Evolutionary conservation across 2,329 filamentous ascomycete genomes (phyloP), one percentile per base, ranked within the genome.

Genomic region (Talaromyces albobiverticillius): DNA sequence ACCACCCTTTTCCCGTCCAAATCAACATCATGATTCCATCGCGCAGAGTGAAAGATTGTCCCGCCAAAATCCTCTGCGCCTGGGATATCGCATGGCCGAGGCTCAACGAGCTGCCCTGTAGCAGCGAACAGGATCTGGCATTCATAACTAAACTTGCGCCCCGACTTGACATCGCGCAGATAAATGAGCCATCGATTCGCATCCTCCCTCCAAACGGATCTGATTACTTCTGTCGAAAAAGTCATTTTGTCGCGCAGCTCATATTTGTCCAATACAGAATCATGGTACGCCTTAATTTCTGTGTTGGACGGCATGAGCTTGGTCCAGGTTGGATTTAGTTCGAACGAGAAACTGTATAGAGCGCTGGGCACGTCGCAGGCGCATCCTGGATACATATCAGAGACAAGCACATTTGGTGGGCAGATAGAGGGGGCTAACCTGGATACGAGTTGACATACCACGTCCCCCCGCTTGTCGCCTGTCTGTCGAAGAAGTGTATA

Each of bases 371-470:
- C 76, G 63, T 80, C 78, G 59, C 77, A 80, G 55, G 71, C 79
- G 56, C 76, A 78, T 25, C 75, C 80, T 54, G 74, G 7, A 18
- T 16, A 8, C 5, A 6, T 36, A 46, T 56, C 26, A 56, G 49
- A 42, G 29, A 38, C n/a, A 29, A 6, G 26, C n/a, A 40, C 31
- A 26, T 13, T n/a, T n/a, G n/a, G n/a, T n/a, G n/a, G n/a, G n/a
- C n/a, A 13, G 9, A 20, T 32, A 10, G 25, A 47, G 18, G 4
- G 20, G 11, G 45, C 46, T 25, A 3, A 64, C 64, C 79, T 31
- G 80, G 83, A 66, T 87, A 87, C 23, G 75, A 71, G 63, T 85
- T 87, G 49, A 78, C 76, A 63, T 76, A 76, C 84, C 84, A 87
- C 2, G 83, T 86, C 10, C 84, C 84, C 18, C 84, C 84, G 18